phyloP scores from a whole-genome alignment of 176 grass and related monocot species.

The Pontederia crassipes region DNA sequence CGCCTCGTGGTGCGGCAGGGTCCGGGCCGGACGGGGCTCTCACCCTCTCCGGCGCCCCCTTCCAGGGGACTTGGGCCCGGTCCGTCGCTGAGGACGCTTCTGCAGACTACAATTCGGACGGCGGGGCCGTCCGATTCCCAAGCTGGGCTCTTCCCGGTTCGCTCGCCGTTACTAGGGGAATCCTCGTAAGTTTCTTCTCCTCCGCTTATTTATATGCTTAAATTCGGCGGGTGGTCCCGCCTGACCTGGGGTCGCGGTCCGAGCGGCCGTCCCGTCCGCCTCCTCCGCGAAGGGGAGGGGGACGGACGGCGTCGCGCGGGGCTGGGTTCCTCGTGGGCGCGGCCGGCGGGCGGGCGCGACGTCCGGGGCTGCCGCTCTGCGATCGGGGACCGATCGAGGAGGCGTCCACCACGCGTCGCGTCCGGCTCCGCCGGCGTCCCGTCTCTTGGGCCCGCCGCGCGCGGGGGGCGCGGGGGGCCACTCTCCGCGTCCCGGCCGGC shows the following conservation, averaged over 20 bases:
- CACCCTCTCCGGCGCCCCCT: constrained; percentile 48
- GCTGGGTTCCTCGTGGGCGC: too few relatives aligned
- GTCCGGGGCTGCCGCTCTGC: too few relatives aligned
- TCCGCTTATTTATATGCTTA: constrained; percentile 46
- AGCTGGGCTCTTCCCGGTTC: constrained; percentile 24
- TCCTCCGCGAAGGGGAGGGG: too few relatives aligned
- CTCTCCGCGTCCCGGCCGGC: constrained; percentile 10
- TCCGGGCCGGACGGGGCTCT: constrained; percentile 16
- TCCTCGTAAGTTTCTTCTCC: constrained; percentile 47
- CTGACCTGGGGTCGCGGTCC: constrained; percentile 22
- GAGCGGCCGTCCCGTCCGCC: neutral
- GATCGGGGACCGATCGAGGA: too few relatives aligned
- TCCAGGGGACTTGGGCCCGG: constrained; percentile 53
- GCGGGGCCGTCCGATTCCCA: constrained; percentile 19
- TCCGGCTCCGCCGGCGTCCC: too few relatives aligned
- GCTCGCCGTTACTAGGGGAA: constrained; percentile 50
- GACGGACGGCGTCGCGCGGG: too few relatives aligned
- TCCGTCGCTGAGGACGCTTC: constrained; percentile 12
- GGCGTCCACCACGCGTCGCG: too few relatives aligned
- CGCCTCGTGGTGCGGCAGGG: constrained; percentile 9
- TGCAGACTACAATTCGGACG: constrained; percentile 4
- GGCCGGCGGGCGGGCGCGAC: too few relatives aligned
- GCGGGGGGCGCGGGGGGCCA: constrained; percentile 11
- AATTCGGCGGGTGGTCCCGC: constrained; percentile 28
- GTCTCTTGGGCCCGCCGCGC: too few relatives aligned